phyloP scores from a whole-genome alignment of 169 alveolate species.

The Eimeria praecox region DNA sequence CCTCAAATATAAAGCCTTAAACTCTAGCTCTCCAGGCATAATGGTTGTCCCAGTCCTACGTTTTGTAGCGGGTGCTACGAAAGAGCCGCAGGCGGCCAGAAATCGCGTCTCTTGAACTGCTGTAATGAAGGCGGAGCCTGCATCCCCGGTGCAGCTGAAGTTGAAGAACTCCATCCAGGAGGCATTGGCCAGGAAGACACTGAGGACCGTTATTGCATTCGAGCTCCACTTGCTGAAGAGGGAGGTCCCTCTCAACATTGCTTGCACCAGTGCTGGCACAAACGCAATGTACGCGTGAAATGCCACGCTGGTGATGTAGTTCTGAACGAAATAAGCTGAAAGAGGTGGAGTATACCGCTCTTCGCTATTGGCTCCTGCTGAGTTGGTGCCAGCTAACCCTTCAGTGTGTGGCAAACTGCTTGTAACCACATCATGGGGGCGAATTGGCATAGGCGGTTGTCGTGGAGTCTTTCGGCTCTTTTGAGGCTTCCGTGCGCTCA shows the following conservation, averaged over 20 bases:
- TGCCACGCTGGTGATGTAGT: constrained; percentile 1
- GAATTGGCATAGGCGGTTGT: not conserved
- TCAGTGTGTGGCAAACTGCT: not conserved
- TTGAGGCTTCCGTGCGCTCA: not conserved
- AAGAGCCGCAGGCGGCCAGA: constrained; percentile 1
- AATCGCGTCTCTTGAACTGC: constrained; percentile 52
- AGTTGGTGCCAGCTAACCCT: not conserved
- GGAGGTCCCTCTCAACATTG: not conserved
- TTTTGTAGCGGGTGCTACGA: constrained; percentile 7
- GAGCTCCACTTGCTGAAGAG: constrained; percentile 50
- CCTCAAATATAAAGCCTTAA: not conserved
- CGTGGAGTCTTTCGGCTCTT: constrained; percentile 12
- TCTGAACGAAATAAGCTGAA: not conserved
- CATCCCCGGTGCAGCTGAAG: constrained; percentile 56
- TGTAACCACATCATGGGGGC: not conserved
- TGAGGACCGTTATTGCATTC: not conserved
- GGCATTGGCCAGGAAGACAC: constrained; percentile 31
- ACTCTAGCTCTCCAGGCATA: not conserved
- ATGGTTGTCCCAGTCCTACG: not conserved
- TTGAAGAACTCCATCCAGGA: constrained; percentile 46
- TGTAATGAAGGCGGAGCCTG: constrained; percentile 41
- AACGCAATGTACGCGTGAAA: constrained; percentile 65
- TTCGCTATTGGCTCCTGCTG: not conserved
- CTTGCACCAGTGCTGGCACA: constrained; percentile 10
- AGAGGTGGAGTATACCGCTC: not conserved